A percentile compares a stretch with the other conserved stretches of the same genome.
These are phyloP conservation scores for Bacidia rubella DNA, from an alignment of 495 filamentous ascomycete genomes.

Conservation along the genomic window DNA sequence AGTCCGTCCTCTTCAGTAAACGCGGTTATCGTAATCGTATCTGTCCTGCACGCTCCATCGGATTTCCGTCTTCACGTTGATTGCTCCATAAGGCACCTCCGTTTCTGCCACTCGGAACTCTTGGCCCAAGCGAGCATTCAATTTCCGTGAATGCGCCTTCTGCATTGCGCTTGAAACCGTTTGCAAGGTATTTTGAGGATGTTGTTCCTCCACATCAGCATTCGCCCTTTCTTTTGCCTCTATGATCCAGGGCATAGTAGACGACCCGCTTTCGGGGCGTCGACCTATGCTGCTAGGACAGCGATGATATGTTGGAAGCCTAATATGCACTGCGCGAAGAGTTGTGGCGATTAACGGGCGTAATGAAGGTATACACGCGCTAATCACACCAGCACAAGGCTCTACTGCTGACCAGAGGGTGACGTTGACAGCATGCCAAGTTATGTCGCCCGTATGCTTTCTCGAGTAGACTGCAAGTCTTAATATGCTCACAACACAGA, in stretches of 20 bases:
- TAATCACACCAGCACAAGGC: slow-evolving; percentile 43
- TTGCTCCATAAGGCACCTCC: background rate
- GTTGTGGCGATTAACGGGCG: slow-evolving; percentile 33
- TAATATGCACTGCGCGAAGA: background rate
- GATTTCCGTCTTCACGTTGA: slow-evolving; percentile 7
- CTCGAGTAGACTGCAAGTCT: background rate
- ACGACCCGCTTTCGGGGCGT: background rate
- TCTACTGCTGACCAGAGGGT: slow-evolving; percentile 47
- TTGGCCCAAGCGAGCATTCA: background rate
- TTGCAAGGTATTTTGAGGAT: slow-evolving; percentile 1
- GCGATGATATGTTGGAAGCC: background rate
- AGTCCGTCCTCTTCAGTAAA: too few relatives aligned
- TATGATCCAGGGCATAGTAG: background rate
- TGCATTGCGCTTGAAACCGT: background rate
- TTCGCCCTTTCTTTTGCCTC: background rate
- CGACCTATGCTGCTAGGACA: background rate
- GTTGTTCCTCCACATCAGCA: background rate
- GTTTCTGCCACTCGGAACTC: background rate
- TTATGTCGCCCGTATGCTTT: background rate
- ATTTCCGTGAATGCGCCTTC: background rate
- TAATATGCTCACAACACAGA: background rate
- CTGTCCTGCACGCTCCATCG: slow-evolving; percentile 3
- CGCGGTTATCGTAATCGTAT: slow-evolving; percentile 1
- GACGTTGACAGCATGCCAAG: slow-evolving; percentile 40
- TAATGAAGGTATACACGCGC: slow-evolving; percentile 42